Percentiles rank a stretch among this genome's conserved stretches.
Conservation (phyloP, 768 basidiomycete genomes). For the Podaxis sp. region DNA sequence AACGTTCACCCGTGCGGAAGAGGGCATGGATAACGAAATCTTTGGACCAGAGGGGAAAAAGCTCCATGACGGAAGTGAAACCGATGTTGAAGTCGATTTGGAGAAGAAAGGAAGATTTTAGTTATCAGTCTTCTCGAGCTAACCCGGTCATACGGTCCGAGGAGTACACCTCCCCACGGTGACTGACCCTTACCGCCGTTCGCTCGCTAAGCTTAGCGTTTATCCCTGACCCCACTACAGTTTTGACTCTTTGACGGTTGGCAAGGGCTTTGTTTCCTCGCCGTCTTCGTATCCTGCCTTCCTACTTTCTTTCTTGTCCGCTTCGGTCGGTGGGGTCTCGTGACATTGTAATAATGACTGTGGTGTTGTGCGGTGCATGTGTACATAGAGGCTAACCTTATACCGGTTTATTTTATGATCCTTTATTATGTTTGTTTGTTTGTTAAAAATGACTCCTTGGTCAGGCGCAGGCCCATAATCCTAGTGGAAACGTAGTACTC, state of each 20-base stretch:
- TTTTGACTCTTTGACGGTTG: neutral
- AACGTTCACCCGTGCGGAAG: conserved; percentile 43
- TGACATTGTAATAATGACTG: neutral
- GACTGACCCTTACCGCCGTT: neutral
- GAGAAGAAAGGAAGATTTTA: conserved; percentile 15
- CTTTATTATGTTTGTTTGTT: neutral
- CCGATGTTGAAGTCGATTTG: conserved; percentile 32
- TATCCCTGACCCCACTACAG: neutral
- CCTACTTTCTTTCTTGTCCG: neutral
- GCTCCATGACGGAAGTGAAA: conserved; percentile 26
- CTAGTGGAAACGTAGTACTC: neutral
- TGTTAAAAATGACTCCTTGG: neutral
- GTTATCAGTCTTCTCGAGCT: neutral
- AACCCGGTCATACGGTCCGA: neutral
- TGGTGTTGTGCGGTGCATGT: neutral
- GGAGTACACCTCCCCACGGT: too few relatives aligned
- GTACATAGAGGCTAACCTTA: neutral
- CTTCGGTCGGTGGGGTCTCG: neutral
- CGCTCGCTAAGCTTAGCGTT: neutral
- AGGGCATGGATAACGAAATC: conserved; percentile 20
- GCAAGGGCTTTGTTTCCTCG: neutral
- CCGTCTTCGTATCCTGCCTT: neutral
- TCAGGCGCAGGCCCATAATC: neutral
- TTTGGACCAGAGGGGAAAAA: conserved; percentile 24
- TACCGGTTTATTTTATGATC: neutral